Evolutionary conservation across 345 rosid genomes (phyloP), one percentile per base, ranked within the genome.

Genomic region (Acer negundo): DNA sequence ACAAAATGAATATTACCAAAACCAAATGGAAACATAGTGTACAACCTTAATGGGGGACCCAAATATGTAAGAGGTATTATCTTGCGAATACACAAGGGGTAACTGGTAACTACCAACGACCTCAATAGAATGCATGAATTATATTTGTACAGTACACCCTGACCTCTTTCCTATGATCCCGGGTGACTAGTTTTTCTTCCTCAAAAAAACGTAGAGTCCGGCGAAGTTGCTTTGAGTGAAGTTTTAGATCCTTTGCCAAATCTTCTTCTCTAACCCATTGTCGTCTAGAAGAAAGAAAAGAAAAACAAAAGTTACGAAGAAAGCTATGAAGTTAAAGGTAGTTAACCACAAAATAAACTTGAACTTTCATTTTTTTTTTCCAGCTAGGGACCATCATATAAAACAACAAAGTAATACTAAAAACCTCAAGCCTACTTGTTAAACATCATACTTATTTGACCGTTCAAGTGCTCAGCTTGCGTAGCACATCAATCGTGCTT

Each of bases 221-320:
- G 10, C 95, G 89, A 31, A 94, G 92, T 79, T 92, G 97, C 89
- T 94, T 96, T 17, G 92, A 76, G 58, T 96, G 97, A 69, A 90
- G 71, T 78, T 87, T 90, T 85, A 94, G 85, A 47, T 94, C 97
- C 83, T 88, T 94, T 10, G 98, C 98, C 85, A 96, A 86, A 87
- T 91, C 97, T 84, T 96, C 98, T 86, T 96, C 99, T 81, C 97
- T 87, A 77, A 92, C 97, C 95, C 99, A 96, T 78, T 89, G 97
- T 53, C 93, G 90, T 80, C 98, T 92, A 83, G 51, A 51, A 80
- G 59, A 76, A 71, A 68, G 31, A 55, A 76, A 6, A 74, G 56
- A 58, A 35, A 17, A 35, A 47, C 35, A 6, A 20, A 35, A 35
- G 64, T 12, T 7, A 46, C 8, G 58, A 44, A 20, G 31, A 56